Percentiles rank a stretch among this genome's conserved stretches.
phyloP scores from a whole-genome alignment of 306 rosid genomes.

The Bauhinia variegata region DNA sequence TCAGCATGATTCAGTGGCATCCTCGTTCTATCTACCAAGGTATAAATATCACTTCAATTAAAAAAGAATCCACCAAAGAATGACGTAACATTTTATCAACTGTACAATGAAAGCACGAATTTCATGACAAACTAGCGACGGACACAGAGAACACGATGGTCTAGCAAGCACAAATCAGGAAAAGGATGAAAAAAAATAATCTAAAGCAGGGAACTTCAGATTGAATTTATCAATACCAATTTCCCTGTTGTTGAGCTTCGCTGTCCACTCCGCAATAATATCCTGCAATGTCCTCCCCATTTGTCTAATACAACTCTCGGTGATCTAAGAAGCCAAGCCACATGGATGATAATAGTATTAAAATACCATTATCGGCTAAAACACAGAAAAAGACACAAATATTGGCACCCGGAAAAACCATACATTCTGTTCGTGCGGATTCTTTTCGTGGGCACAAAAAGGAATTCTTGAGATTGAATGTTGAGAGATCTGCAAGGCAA shows the following conservation, averaged over 20 bases:
- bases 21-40: slow-evolving; percentile 65
- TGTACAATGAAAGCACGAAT: not conserved
- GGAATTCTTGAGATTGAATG: slow-evolving; percentile 66
- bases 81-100: not conserved
- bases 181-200: slow-evolving; percentile 4
- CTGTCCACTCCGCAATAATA: slow-evolving; percentile 72
- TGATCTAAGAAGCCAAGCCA: slow-evolving; percentile 58
- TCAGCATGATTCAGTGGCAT: slow-evolving; percentile 67
- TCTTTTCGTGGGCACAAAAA: slow-evolving; percentile 67
- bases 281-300: slow-evolving; percentile 88
- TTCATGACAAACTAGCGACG: not conserved
- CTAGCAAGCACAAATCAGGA: slow-evolving; percentile 3
- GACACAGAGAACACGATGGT: not conserved
- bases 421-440: slow-evolving; percentile 78
- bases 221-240: slow-evolving; percentile 53
- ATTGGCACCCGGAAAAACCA: slow-evolving; percentile 21
- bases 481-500: slow-evolving; percentile 65
- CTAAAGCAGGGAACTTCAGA: too few species aligned
- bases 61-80: not conserved
- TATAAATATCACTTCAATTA: not conserved
- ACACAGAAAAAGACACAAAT: slow-evolving; percentile 6
- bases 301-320: slow-evolving; percentile 69
- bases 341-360: slow-evolving; percentile 10
- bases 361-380: slow-evolving; percentile 23
- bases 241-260: slow-evolving; percentile 66